Evolutionary conservation across 2,329 filamentous ascomycete genomes (phyloP).

Genomic region (Hymenoscyphus scutula): DNA sequence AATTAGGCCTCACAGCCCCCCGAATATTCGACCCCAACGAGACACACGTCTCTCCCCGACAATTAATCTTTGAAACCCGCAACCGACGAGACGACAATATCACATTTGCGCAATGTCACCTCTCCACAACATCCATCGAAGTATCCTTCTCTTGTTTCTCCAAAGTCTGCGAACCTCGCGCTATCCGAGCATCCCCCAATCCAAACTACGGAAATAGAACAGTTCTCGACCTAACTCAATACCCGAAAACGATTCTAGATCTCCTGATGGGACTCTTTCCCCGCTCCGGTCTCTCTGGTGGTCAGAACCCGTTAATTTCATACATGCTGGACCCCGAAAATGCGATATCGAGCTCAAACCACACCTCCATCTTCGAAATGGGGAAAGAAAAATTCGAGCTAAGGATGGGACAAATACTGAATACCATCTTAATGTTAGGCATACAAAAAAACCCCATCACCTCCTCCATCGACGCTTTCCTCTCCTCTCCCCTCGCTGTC

Average conservation of each 20-base stretch:
- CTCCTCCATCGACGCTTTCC: neutral
- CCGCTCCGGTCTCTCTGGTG: neutral
- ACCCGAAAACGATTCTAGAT: neutral
- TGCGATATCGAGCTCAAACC: neutral
- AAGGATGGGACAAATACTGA: neutral
- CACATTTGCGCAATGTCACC: neutral
- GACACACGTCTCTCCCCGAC: neutral
- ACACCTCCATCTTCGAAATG: neutral
- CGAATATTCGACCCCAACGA: neutral
- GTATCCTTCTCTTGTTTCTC: neutral
- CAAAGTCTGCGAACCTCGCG: neutral
- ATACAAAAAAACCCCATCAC: neutral
- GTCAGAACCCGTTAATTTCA: neutral
- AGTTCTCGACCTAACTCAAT: neutral
- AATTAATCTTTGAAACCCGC: neutral
- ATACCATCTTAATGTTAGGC: neutral
- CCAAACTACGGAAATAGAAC: neutral
- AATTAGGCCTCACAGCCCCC: neutral
- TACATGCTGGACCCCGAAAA: neutral
- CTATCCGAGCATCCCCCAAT: neutral
- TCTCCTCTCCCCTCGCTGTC: neutral
- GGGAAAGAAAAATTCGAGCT: neutral
- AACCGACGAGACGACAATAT: no score
- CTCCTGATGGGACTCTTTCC: neutral
- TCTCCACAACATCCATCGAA: neutral